Base-by-base conservation (phyloP, 805 yeast genomes). In the Kazachstania viticola region DNA sequence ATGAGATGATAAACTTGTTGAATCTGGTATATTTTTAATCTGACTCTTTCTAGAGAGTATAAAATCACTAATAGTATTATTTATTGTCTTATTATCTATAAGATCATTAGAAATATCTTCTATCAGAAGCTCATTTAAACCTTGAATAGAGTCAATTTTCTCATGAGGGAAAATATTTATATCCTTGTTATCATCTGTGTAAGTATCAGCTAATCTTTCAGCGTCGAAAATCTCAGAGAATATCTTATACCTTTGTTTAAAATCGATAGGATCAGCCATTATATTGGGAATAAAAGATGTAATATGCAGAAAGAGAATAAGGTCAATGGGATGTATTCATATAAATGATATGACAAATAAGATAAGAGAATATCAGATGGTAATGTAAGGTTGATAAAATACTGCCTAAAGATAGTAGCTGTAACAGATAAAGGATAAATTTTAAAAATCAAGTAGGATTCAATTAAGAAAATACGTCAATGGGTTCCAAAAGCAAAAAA, bases 181-280 rank as follows among this genome's bases (percentile, higher is more conserved):
- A 11, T 19, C 22, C 27, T 24, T n/a, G 9, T 11, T 14, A 22
- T 12, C 12, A 18, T 14, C 15, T 13, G 25, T 21, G 33, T 28
- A 18, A n/a, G 44, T 37, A 31, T 49, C 48, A 9, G 38, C 42
- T 19, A 43, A 42, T 29, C 57, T 40, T 24, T 46, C 43, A 14
- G 47, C 36, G 14, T 55, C 57, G 32, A 50, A 52, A 2, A 50
- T 45, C 18, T 52, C 52, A 8, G 46, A 34, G 34, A 38, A 50
- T n/a, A 46, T 32, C 13, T 41, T 14, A 18, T 25, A 36, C 15
- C 34, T 26, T 11, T 31, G 16, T n/a, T 17, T 18, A 7, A 28
- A 14, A 13, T 21, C 25, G 7, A 17, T 14, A 15, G 18, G 25
- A 17, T 18, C 22, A 13, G 13, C 23, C 32, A 30, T 30, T 16